Evolutionary conservation across 2,329 filamentous ascomycete genomes (phyloP).

Genomic region (Aspergillus proliferans): DNA sequence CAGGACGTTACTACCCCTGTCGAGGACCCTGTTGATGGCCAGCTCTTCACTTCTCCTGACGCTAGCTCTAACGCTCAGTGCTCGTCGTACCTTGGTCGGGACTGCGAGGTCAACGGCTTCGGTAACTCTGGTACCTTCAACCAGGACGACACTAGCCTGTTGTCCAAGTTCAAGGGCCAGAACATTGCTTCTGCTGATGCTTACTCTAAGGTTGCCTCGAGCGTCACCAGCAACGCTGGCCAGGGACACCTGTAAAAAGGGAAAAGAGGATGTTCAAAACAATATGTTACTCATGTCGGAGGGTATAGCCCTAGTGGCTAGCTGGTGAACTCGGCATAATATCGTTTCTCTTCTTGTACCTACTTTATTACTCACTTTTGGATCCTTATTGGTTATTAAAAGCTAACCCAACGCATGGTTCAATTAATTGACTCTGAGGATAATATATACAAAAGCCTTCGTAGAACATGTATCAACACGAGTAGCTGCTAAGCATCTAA

Average conservation of each 20-base stretch:
- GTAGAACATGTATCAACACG: no score
- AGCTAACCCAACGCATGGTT: not conserved
- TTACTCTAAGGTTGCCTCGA: constrained; percentile 30
- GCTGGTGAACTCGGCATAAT: not conserved
- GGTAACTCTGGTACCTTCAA: constrained; percentile 29
- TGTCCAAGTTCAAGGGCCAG: constrained; percentile 49
- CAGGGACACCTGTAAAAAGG: constrained; percentile 39
- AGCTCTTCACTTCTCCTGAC: constrained; percentile 33
- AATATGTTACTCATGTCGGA: not conserved
- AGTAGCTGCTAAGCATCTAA: not conserved
- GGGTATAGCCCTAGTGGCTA: not conserved
- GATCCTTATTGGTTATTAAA: not conserved
- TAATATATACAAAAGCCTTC: no score
- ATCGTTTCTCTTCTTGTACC: not conserved
- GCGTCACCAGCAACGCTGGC: constrained; percentile 39
- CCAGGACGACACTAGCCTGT: constrained; percentile 43
- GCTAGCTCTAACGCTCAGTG: constrained; percentile 38
- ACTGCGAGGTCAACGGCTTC: constrained; percentile 48
- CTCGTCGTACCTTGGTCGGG: constrained; percentile 42
- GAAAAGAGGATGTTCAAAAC: not conserved
- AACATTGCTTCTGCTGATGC: constrained; percentile 43
- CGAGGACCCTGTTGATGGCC: constrained; percentile 32
- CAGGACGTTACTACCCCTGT: constrained; percentile 46
- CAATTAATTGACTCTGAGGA: no score
- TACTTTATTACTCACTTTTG: not conserved